These are phyloP conservation scores for Rosellinia necatrix DNA, from an alignment of 2,329 filamentous ascomycete genomes.

Conservation along the genomic window DNA sequence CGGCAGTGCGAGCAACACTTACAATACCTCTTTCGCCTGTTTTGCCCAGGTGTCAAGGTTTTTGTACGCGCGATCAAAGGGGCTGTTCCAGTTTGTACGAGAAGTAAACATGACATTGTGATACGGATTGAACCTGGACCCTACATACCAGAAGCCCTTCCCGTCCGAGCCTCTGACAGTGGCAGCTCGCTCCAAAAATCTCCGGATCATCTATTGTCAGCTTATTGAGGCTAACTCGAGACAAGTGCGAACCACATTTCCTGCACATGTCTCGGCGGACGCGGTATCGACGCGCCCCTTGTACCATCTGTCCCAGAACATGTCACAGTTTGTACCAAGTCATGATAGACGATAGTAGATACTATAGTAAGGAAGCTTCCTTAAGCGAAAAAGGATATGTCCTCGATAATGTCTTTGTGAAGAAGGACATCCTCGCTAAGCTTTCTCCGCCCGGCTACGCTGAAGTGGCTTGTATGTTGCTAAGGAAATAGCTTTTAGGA, in stretches of 20 bases:
- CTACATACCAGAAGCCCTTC: slow-evolving; percentile 51
- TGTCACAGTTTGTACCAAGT: slow-evolving; percentile 46
- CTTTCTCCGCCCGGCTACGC: not conserved
- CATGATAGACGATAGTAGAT: not conserved
- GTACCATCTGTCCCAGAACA: slow-evolving; percentile 44
- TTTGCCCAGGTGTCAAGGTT: not conserved
- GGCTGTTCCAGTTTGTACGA: slow-evolving; percentile 19
- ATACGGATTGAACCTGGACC: slow-evolving; percentile 56
- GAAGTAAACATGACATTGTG: slow-evolving; percentile 58
- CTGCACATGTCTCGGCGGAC: slow-evolving; percentile 15
- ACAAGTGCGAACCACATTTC: slow-evolving; percentile 42
- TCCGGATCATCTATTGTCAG: slow-evolving; percentile 47
- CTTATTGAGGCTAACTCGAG: slow-evolving; percentile 49
- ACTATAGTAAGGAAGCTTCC: slow-evolving; percentile 3
- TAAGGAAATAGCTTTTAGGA: too few species aligned
- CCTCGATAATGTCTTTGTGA: not conserved
- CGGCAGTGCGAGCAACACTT: slow-evolving; percentile 11
- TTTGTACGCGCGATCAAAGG: slow-evolving; percentile 1
- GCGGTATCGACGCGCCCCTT: not conserved
- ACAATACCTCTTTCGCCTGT: not conserved
- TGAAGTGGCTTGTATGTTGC: too few species aligned
- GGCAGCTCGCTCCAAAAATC: slow-evolving; percentile 44
- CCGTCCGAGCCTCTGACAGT: slow-evolving; percentile 45
- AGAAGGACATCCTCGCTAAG: not conserved
- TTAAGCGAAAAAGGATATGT: not conserved